phyloP scores from a whole-genome alignment of 305 asterid genomes.

The Fraxinus sp. region DNA sequence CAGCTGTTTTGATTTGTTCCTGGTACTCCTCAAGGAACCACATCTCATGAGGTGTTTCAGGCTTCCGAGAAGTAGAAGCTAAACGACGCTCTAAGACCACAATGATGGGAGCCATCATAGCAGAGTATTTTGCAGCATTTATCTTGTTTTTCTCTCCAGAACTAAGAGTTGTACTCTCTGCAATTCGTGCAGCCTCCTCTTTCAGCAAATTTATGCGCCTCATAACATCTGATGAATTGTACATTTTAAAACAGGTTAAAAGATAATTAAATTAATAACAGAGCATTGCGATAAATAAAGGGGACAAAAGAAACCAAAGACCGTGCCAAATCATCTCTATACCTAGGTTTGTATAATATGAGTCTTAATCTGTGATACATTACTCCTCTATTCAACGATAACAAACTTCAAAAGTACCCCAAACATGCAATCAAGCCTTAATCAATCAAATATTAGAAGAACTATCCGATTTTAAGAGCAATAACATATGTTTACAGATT shows the following conservation, averaged over 20 bases:
- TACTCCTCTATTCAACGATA: conserved; percentile 9
- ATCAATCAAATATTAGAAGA: conserved; percentile 3
- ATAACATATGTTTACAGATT: background rate
- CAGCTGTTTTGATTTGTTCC: conserved; percentile 77
- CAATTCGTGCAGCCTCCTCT: conserved; percentile 95
- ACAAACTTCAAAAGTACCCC: conserved; percentile 16
- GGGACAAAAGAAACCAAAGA: conserved; percentile 19
- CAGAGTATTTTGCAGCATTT: conserved; percentile 94
- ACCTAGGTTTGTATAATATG: conserved; percentile 12
- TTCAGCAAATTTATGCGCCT: conserved; percentile 92
- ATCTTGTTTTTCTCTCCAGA: conserved; percentile 89
- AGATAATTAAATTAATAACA: conserved; percentile 9
- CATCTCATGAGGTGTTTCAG: conserved; percentile 96
- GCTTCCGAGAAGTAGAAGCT: conserved; percentile 85
- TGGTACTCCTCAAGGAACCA: conserved; percentile 85
- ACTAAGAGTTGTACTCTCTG: conserved; percentile 75
- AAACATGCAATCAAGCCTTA: conserved; percentile 9
- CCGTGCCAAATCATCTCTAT: conserved; percentile 9
- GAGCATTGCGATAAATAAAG: conserved; percentile 12
- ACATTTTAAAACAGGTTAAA: conserved; percentile 33
- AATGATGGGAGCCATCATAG: conserved; percentile 98
- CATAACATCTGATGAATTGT: conserved; percentile 67
- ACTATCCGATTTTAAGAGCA: background rate
- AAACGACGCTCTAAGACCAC: conserved; percentile 97
- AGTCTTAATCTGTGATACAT: conserved; percentile 11